A percentile compares a stretch with the other conserved stretches of the same genome.
phyloP scores from a whole-genome alignment of 768 basidiomycete genomes.

The Termitomyces sp. region DNA sequence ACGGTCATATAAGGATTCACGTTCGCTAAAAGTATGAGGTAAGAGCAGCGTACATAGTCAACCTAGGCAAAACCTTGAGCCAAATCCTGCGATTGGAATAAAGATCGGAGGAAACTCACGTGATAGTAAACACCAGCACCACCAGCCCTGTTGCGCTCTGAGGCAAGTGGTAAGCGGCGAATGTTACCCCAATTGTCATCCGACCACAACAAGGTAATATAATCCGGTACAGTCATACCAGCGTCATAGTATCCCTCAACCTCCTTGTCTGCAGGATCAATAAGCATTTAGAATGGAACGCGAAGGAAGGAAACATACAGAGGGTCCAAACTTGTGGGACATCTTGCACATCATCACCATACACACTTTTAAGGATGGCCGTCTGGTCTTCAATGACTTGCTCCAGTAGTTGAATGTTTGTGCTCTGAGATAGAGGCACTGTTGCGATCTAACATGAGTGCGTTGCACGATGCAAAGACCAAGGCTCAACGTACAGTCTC shows the following conservation, averaged over 20 bases:
- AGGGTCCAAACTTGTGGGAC: constrained; percentile 67
- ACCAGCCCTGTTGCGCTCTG: constrained; percentile 55
- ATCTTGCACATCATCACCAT: constrained; percentile 33
- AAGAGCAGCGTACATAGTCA: constrained; percentile 34
- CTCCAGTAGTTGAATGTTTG: constrained; percentile 46
- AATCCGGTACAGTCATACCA: constrained; percentile 56
- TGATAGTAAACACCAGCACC: constrained; percentile 72
- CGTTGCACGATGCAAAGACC: not conserved
- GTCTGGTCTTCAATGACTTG: constrained; percentile 57
- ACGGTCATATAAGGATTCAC: not conserved
- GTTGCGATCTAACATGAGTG: not conserved
- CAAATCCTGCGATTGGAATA: not conserved
- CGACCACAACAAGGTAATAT: constrained; percentile 62
- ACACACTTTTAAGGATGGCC: constrained; percentile 48
- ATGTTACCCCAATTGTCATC: constrained; percentile 79
- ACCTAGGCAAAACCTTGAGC: constrained; percentile 22
- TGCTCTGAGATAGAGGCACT: constrained; percentile 49
- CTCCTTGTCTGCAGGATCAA: constrained; percentile 37
- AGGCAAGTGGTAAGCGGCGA: constrained; percentile 48
- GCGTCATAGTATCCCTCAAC: constrained; percentile 64
- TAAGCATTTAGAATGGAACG: not conserved
- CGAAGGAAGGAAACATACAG: constrained; percentile 28
- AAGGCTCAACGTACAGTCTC: constrained; percentile 33
- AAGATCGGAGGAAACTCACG: constrained; percentile 23
- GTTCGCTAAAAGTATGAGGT: not conserved